Conservation (phyloP, 148 eudicot genomes). For the Tetragonia tetragonoides region DNA sequence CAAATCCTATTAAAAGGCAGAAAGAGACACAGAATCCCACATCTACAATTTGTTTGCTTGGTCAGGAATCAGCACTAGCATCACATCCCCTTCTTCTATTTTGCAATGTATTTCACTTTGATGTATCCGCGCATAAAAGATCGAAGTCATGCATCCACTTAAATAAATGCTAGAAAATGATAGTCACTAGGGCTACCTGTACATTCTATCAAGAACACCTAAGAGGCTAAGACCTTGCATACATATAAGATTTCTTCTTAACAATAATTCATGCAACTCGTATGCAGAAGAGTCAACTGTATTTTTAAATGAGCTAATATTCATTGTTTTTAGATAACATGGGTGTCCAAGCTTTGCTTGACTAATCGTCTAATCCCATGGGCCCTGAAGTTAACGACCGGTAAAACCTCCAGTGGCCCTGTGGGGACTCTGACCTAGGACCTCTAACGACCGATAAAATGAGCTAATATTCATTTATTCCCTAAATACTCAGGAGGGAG, state of each 20-base stretch:
- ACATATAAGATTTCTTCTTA: background rate
- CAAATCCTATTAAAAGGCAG: constrained; percentile 1
- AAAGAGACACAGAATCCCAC: constrained; percentile 3
- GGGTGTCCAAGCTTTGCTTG: too few species aligned
- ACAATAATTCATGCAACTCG: too few species aligned
- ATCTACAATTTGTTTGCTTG: background rate
- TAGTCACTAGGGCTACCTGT: background rate
- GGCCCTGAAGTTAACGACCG: too few species aligned
- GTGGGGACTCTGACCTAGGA: too few species aligned
- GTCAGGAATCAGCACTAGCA: background rate
- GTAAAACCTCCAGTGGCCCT: too few species aligned
- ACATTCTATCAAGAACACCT: background rate
- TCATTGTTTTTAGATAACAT: too few species aligned
- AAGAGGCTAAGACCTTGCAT: background rate
- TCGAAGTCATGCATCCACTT: background rate
- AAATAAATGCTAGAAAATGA: background rate
- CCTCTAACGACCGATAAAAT: too few species aligned
- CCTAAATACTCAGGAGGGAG: too few species aligned
- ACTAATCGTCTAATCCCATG: too few species aligned
- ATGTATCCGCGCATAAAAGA: background rate
- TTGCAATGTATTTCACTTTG: background rate
- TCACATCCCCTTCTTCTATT: background rate
- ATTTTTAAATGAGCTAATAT: too few species aligned
- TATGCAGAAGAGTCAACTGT: too few species aligned
- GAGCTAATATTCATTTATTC: too few species aligned